Evolutionary conservation across 2,329 filamentous ascomycete species (phyloP).

Genomic region (Epichloe brachyelytri): DNA sequence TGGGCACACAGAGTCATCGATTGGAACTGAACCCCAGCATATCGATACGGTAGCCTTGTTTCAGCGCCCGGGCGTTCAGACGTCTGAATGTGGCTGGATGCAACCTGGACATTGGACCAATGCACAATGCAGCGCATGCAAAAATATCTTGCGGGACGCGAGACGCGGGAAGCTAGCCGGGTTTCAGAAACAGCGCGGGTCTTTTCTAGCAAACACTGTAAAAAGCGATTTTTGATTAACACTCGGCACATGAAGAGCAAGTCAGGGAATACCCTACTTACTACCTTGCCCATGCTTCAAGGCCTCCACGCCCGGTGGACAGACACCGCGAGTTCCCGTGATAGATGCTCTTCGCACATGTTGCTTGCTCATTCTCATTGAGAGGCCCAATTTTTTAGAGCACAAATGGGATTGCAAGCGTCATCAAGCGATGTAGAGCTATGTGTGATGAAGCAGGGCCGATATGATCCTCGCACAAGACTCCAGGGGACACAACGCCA

Average conservation of each 20-base stretch:
- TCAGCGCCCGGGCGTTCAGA: not conserved
- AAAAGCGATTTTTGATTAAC: not conserved
- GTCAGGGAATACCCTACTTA: too few species aligned
- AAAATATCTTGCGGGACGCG: not conserved
- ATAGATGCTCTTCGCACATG: not conserved
- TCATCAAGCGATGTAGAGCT: constrained; percentile 5
- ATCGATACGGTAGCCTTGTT: not conserved
- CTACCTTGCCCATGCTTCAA: too few species aligned
- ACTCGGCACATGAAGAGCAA: not conserved
- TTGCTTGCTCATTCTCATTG: not conserved
- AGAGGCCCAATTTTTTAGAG: not conserved
- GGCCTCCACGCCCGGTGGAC: too few species aligned
- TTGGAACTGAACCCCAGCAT: not conserved
- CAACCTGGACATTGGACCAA: not conserved
- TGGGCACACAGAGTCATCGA: not conserved
- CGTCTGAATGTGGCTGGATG: not conserved
- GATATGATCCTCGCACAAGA: constrained; percentile 6
- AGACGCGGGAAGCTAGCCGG: not conserved
- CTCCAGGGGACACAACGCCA: not conserved
- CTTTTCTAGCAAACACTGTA: not conserved
- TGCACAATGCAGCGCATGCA: not conserved
- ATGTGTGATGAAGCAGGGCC: constrained; percentile 4
- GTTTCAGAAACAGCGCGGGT: not conserved
- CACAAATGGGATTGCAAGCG: not conserved
- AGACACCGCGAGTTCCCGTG: too few species aligned